Evolutionary conservation across 1,284 basidiomycete species (phyloP), one percentile per base, ranked within the genome.

Genomic region (Austropuccinia psidii): DNA sequence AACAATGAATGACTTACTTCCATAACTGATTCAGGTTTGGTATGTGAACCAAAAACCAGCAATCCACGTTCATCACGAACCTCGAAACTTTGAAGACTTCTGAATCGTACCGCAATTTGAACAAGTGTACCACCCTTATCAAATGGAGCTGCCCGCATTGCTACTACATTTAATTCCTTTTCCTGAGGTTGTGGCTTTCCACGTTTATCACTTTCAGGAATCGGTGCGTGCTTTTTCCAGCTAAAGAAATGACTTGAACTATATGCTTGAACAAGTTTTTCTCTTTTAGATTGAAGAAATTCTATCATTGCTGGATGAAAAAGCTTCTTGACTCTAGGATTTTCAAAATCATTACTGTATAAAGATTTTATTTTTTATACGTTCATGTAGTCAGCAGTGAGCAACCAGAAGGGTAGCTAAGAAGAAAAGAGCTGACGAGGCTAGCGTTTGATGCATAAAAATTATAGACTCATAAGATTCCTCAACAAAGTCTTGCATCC

Each of bases 141-240:
- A 39, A 72, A 72, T 6, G 69, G 69, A 15, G 69, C 69, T 7
- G 69, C 69, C 27, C 69, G 69, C 69, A 72, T 72, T 0, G 69
- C 57, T 6, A 61, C 57, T 4, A 72, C 43, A 43, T 52, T 45
- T 24, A 72, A 21, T 35, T 72, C 69, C 2, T 24, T 58, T 33
- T 68, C 66, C 15, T 3, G 37, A 15, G 19, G 31, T 11, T 19
- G 13, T 67, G 13, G 8, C 41, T 67, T 67, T 4, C 33, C 5
- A 6, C 29, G 52, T 29, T 33, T 9, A 1, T 57, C 21, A 15
- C 9, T 15, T 27, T 52, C 57, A 21, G 35, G 2, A 19, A 19
- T 52, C 19, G 41, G 31, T 29, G 31, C 4, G 37, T 72, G 69
- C n/a, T 60, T 49, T 37, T 37, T 72, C 69, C 69, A 72, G 2